These are phyloP conservation scores for Haplosporangium gracile DNA, from an alignment of 192 early-diverging fungal species.

Conservation along the genomic window DNA sequence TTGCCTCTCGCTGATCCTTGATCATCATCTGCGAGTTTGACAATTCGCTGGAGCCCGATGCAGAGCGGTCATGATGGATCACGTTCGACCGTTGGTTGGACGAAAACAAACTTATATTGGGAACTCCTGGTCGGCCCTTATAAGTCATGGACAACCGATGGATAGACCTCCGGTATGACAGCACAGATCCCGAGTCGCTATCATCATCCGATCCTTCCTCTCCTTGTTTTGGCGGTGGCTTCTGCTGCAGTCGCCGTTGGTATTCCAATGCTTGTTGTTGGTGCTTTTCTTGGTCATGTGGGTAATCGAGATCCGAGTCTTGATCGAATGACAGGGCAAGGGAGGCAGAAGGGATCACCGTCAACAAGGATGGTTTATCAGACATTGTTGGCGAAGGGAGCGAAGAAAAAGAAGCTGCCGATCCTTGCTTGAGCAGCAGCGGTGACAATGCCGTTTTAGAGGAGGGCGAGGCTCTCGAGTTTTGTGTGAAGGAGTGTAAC, in stretches of 20 bases:
- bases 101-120: constrained; percentile 40
- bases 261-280: constrained; percentile 41
- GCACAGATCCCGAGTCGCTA: constrained; percentile 43
- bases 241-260: constrained; percentile 38
- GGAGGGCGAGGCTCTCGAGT: constrained; percentile 6
- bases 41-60: constrained; percentile 8
- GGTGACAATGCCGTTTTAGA: neutral
- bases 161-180: constrained; percentile 42
- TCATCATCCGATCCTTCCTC: constrained; percentile 39
- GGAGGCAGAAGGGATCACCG: constrained; percentile 28
- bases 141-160: constrained; percentile 43
- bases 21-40: constrained; percentile 7
- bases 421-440: neutral
- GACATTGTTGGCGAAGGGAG: constrained; percentile 7
- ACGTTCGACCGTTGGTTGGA: constrained; percentile 30
- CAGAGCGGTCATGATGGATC: constrained; percentile 12
- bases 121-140: constrained; percentile 35
- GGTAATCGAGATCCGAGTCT: constrained; percentile 2
- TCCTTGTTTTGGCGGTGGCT: constrained; percentile 29
- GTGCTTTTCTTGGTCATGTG: constrained; percentile 26
- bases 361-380: constrained; percentile 12
- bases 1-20: constrained; percentile 24
- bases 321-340: constrained; percentile 36
- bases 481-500: neutral
- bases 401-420: neutral